These are phyloP conservation scores for Rosa rugosa DNA, from an alignment of 306 rosid species.

Conservation along the genomic window DNA sequence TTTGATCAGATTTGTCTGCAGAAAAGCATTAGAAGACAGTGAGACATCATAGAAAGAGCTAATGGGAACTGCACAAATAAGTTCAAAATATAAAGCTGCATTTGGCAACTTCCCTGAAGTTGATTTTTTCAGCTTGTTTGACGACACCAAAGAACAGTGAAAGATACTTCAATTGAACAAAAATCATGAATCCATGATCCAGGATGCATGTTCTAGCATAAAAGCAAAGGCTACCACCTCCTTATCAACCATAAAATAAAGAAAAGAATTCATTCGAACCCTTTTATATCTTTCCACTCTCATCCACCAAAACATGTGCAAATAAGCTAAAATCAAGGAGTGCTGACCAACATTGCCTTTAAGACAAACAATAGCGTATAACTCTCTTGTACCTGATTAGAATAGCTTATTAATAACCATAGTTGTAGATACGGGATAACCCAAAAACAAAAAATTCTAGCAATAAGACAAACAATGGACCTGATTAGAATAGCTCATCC, in stretches of 20 bases:
- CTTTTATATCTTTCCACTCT: not conserved
- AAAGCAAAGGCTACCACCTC: not conserved
- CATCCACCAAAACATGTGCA: not conserved
- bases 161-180: not conserved
- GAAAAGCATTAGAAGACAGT: slow-evolving; percentile 21
- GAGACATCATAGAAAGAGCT: slow-evolving; percentile 14
- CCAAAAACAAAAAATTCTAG: too few species aligned
- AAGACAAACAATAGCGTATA: not conserved
- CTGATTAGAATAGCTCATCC: not conserved
- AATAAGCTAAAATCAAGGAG: not conserved
- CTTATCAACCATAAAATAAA: not conserved
- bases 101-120: not conserved
- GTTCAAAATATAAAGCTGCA: not conserved
- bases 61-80: not conserved
- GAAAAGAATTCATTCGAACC: not conserved
- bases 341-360: not conserved
- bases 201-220: not conserved
- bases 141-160: not conserved
- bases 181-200: not conserved
- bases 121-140: not conserved
- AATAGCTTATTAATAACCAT: not conserved
- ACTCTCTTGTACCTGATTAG: not conserved
- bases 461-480: not conserved
- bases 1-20: slow-evolving; percentile 95
- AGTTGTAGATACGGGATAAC: too few species aligned